Conservation (phyloP, 768 basidiomycete species). For the Clavulina sp. region DNA sequence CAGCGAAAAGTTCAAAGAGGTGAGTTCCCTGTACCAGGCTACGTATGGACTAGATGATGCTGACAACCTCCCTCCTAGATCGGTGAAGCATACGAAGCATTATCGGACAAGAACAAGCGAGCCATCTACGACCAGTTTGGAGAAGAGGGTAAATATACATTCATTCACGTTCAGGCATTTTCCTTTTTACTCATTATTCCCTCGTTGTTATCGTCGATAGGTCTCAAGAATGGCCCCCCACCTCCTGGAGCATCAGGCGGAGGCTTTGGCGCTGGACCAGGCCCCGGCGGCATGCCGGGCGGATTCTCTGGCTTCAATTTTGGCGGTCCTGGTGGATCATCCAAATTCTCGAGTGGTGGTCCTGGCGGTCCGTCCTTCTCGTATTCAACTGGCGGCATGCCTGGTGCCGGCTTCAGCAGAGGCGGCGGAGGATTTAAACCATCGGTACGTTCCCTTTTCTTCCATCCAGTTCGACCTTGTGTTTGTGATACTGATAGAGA, state of each 20-base stretch:
- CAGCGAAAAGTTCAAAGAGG: constrained; percentile 83
- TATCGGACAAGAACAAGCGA: constrained; percentile 74
- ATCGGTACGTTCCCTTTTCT: constrained; percentile 71
- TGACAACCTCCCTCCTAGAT: constrained; percentile 30
- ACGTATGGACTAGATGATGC: neutral
- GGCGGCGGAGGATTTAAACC: constrained; percentile 50
- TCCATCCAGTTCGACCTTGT: constrained; percentile 18
- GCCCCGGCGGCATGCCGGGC: constrained; percentile 23
- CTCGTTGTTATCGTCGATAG: too few relatives aligned
- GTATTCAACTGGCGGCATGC: too few relatives aligned
- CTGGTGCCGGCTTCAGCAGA: too few relatives aligned
- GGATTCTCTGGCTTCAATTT: constrained; percentile 20
- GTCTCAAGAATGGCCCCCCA: neutral
- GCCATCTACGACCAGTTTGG: constrained; percentile 84
- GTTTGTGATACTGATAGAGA: constrained; percentile 35
- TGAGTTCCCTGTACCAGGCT: constrained; percentile 16
- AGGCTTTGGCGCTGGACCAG: constrained; percentile 30
- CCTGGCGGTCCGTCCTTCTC: constrained; percentile 30
- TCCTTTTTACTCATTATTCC: too few relatives aligned
- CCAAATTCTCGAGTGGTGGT: constrained; percentile 35
- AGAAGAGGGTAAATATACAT: constrained; percentile 46
- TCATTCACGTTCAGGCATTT: neutral
- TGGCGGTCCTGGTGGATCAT: constrained; percentile 33
- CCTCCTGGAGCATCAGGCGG: constrained; percentile 34
- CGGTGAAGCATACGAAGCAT: constrained; percentile 90